A percentile compares a stretch with the other conserved stretches of the same genome.
Conservation (phyloP, 768 basidiomycete species). For the Rhodocollybia butyracea region DNA sequence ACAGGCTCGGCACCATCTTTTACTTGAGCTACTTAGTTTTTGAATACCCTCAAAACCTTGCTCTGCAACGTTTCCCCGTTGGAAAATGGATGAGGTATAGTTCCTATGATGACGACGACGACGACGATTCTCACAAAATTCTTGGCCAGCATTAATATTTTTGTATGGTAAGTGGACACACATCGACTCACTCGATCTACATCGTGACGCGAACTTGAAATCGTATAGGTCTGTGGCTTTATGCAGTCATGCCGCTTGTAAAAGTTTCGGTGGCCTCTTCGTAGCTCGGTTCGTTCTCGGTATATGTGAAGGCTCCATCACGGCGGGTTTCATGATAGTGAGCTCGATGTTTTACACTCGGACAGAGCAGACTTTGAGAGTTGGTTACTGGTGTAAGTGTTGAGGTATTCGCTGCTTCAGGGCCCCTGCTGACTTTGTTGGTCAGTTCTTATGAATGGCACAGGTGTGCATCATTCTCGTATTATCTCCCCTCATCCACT, state of each 20-base stretch:
- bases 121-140: neutral
- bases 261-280: conserved; percentile 62
- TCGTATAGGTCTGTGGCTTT: conserved; percentile 43
- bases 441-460: conserved; percentile 72
- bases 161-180: conserved; percentile 41
- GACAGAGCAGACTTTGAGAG: conserved; percentile 61
- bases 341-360: conserved; percentile 78
- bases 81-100: conserved; percentile 78
- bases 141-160: conserved; percentile 44
- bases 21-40: conserved; percentile 69
- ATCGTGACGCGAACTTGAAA: too few relatives aligned
- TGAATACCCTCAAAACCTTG: conserved; percentile 73
- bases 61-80: conserved; percentile 69
- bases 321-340: conserved; percentile 75
- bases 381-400: conserved; percentile 77
- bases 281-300: conserved; percentile 66
- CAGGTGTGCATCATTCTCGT: conserved; percentile 35
- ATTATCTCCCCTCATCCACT: conserved; percentile 31
- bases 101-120: neutral
- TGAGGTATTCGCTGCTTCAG: neutral
- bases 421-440: neutral
- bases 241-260: conserved; percentile 65
- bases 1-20: conserved; percentile 73
- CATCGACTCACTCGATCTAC: neutral
- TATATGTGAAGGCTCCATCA: conserved; percentile 69